Percentiles rank a stretch among this genome's conserved stretches.
Conservation (phyloP, 75 land plant species). For the Pinus taeda region DNA sequence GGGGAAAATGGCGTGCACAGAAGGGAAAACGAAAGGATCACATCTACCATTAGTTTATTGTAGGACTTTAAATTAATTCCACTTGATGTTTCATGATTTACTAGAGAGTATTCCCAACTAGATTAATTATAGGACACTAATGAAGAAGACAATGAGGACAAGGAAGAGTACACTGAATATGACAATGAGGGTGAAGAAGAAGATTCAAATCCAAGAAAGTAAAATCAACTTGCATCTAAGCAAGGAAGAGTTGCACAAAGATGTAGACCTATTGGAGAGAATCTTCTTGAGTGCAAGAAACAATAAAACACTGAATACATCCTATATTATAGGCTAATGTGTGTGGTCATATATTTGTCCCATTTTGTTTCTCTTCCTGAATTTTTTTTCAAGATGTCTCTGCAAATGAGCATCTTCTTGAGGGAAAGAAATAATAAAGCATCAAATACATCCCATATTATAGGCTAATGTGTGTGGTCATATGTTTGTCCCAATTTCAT, state of each 20-base stretch:
- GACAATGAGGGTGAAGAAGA: constrained; percentile 28
- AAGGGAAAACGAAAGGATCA: too few species aligned
- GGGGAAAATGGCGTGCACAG: too few species aligned
- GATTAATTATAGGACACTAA: background rate
- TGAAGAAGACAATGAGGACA: constrained; percentile 32
- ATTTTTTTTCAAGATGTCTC: background rate
- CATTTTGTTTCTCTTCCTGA: background rate
- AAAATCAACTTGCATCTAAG: background rate
- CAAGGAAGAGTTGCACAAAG: constrained; percentile 1
- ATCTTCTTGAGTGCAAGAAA: constrained; percentile 41
- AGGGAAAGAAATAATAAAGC: too few species aligned
- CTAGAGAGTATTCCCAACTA: too few species aligned
- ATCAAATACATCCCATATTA: too few species aligned
- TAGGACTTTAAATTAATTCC: too few species aligned
- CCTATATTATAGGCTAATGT: background rate
- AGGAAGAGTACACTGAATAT: constrained; percentile 22
- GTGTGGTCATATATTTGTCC: background rate
- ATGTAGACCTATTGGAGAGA: constrained; percentile 19
- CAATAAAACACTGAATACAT: constrained; percentile 1
- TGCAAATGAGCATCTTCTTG: background rate
- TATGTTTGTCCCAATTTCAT: too few species aligned
- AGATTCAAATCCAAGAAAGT: constrained; percentile 18
- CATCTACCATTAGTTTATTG: too few species aligned
- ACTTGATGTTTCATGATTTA: too few species aligned
- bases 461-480: too few species aligned